These are phyloP conservation scores for Thinopyrum obtusiflorum DNA, from an alignment of 202 grass and related monocot species.

Conservation along the genomic window DNA sequence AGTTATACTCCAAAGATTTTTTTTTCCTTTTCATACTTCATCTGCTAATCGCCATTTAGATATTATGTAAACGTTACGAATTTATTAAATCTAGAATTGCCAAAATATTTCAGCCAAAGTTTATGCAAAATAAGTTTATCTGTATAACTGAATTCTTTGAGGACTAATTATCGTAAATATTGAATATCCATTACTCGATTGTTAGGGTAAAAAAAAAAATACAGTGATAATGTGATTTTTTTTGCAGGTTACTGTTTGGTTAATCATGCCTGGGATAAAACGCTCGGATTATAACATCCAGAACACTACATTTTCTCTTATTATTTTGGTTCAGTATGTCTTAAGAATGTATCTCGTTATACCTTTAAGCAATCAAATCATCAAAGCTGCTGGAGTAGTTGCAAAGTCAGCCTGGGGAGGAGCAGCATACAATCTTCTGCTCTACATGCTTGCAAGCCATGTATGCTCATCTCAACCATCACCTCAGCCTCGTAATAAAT, in stretches of 20 bases:
- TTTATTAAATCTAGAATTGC: not conserved
- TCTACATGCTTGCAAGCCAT: constrained; percentile 96
- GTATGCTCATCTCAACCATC: constrained; percentile 30
- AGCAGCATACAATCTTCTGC: constrained; percentile 92
- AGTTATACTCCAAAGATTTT: not conserved
- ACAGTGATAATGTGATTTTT: constrained; percentile 7
- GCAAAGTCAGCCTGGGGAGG: constrained; percentile 87
- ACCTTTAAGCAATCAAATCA: constrained; percentile 74
- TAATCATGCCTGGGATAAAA: constrained; percentile 64
- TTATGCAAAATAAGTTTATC: not conserved
- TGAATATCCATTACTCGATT: not conserved
- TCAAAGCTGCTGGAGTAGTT: constrained; percentile 80
- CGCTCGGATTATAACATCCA: constrained; percentile 49
- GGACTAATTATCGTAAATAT: not conserved
- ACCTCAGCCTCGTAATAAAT: not conserved
- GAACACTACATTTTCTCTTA: constrained; percentile 58
- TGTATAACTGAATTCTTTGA: not conserved
- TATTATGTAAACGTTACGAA: not conserved
- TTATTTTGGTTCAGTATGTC: constrained; percentile 77
- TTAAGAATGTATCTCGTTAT: constrained; percentile 79
- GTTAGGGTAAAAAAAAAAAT: too few relatives aligned
- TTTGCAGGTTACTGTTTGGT: constrained; percentile 69
- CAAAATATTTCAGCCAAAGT: not conserved
- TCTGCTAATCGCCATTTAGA: not conserved
- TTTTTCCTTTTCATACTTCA: not conserved